These are phyloP conservation scores for Agrostemma githago DNA, from an alignment of 148 eudicot genomes.

Conservation along the genomic window DNA sequence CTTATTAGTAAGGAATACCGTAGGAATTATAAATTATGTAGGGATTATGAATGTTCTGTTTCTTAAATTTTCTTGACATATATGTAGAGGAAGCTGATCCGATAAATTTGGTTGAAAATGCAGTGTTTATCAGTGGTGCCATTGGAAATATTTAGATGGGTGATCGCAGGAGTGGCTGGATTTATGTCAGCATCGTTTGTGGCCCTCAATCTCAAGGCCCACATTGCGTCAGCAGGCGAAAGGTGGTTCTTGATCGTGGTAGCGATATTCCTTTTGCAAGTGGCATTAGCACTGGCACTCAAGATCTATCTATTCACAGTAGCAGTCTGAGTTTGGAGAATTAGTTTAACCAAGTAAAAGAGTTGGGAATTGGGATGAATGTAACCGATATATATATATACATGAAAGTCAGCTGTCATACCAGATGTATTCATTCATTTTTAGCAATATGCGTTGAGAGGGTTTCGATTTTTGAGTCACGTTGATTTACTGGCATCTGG, in stretches of 20 bases:
- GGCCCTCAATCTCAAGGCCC: slow-evolving; percentile 84
- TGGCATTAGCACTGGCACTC: slow-evolving; percentile 77
- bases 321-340: slow-evolving; percentile 32
- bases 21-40: not conserved
- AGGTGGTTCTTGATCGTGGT: slow-evolving; percentile 93
- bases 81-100: slow-evolving; percentile 3
- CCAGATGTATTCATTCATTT: slow-evolving; percentile 43
- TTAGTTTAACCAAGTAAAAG: not conserved
- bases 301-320: slow-evolving; percentile 73
- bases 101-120: slow-evolving; percentile 19
- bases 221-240: slow-evolving; percentile 82
- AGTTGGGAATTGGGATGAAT: not conserved
- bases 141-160: slow-evolving; percentile 75
- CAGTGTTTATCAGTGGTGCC: slow-evolving; percentile 91
- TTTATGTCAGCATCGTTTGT: slow-evolving; percentile 92
- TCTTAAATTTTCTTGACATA: not conserved
- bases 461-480: not conserved
- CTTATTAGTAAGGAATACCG: not conserved
- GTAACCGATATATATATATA: slow-evolving; percentile 1
- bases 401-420: slow-evolving; percentile 1
- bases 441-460: slow-evolving; percentile 17
- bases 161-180: slow-evolving; percentile 85
- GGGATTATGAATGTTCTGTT: not conserved
- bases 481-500: not conserved
- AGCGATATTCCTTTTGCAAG: slow-evolving; percentile 85